Evolutionary conservation across 2,329 filamentous ascomycete genomes (phyloP), one percentile per base, ranked within the genome.

Genomic region (Onygena corvina): DNA sequence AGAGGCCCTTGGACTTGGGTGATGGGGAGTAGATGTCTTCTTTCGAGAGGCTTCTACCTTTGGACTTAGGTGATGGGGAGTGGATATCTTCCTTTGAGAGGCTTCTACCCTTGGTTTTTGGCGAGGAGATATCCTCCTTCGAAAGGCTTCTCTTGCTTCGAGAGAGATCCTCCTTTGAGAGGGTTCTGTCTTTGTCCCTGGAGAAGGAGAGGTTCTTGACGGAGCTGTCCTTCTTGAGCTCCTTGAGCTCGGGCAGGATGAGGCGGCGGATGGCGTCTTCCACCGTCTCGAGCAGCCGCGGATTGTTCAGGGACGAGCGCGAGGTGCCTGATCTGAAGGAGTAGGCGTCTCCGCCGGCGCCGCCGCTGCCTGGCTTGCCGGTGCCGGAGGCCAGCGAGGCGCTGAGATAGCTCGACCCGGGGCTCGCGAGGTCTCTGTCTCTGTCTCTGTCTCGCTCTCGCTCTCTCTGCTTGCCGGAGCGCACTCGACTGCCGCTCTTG

Each of bases 221-320:
- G n/a, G n/a, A n/a, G n/a, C n/a, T 85, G 61, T 94, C 88, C 59
- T 89, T 81, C 65, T 94, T 95, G 49, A 98, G 72, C 7, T 88
- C 86, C 58, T 87, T 90, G 38, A 98, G 74, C 65, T 98, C 90
- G 0, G 92, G 92, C 2, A 98, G 70, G 48, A 95, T 94, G 46
- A 94, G 74, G 45, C 88, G 79, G 54, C 87, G 82, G 60, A 95
- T 94, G 11, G 88, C 88, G 67, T 94, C 88, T 67, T 95, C 89
- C 2, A 95, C 89, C 0, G 88, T 92, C 60, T 92, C 86, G 1
- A 95, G 75, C 1, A 95, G 71, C 61, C 87, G 92, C 0, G 89
- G 89, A 60, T 95, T 94, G 67, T 93, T 94, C 63, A 93, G 86
- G 0, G 86, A 90, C 2, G 86, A 86, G 52, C 76, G 76, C 14